Base-by-base conservation (phyloP, 225 moss, liverwort and hornwort species). In the Pseudoscleropodium purum region DNA sequence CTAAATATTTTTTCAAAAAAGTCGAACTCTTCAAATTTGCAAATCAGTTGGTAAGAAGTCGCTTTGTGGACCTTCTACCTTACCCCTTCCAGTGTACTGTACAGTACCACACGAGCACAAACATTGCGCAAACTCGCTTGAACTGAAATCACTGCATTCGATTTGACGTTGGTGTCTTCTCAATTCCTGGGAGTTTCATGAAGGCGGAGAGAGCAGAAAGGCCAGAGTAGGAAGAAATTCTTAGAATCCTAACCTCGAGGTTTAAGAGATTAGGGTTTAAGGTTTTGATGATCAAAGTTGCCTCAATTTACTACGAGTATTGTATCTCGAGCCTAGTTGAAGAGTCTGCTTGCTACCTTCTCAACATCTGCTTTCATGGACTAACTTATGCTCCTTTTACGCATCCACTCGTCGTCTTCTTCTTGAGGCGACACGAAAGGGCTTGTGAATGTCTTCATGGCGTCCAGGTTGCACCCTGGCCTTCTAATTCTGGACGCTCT, bases 401-500 rank as follows among this genome's bases (percentile, higher is more conserved):
- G 16, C 33, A 30, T 18, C 59, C 47, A 26, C 66, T 60, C 82
- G 21, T 69, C 18, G 20, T 61, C 52, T 27, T 69, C 27, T 57
- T 66, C 6, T 29, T 79, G 84, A 73, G 83, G 51, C 51, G 56
- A 88, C 56, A 34, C 43, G 20, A 29, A 69, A 59, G n/a, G 31
- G 37, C 47, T 84, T 77, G 43, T 47, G 54, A 24, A 65, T 83
- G 54, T 89, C 39, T 66, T 24, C 30, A 90, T 90, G 90, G 86
- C 78, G 54, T 79, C 47, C 76, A 90, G 63, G 74, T 86, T 90
- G 88, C 89, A 82, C 63, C 57, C 89, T 89, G 88, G 90, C 80
- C 80, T 86, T 76, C 87, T 87, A 76, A 86, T 91, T 84, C 86
- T 86, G 91, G 93, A 93, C 80, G 86, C 90, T 61, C 89, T 79